phyloP scores from a whole-genome alignment of 2,329 filamentous ascomycete species.

The Byssochlamys sp. region DNA sequence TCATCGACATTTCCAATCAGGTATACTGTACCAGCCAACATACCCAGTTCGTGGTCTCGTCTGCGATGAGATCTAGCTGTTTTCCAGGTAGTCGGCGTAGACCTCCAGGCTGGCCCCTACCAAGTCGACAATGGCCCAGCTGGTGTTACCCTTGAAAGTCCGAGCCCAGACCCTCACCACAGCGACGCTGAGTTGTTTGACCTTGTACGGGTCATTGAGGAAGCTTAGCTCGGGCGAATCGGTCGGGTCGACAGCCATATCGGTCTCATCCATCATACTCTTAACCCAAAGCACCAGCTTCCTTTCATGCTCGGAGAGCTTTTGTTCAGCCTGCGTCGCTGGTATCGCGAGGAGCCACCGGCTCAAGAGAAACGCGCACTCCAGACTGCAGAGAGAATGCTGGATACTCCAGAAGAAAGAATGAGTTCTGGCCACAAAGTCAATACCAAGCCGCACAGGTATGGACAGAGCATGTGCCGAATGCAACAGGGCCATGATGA shows the following conservation, averaged over 20 bases:
- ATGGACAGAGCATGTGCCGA: constrained; percentile 48
- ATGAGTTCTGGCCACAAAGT: constrained; percentile 45
- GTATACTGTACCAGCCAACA: neutral
- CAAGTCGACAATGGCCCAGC: constrained; percentile 40
- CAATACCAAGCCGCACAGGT: constrained; percentile 44
- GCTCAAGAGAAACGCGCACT: constrained; percentile 43
- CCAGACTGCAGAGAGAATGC: constrained; percentile 45
- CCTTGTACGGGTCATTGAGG: constrained; percentile 33
- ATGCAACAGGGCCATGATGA: constrained; percentile 44
- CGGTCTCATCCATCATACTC: constrained; percentile 42
- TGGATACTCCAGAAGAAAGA: constrained; percentile 49
- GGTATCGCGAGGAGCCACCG: constrained; percentile 39
- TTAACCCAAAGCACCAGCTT: constrained; percentile 41
- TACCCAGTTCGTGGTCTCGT: neutral
- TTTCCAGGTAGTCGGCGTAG: constrained; percentile 38
- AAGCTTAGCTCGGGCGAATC: constrained; percentile 34
- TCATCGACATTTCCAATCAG: neutral
- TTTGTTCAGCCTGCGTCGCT: constrained; percentile 32
- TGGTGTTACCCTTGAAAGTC: constrained; percentile 40
- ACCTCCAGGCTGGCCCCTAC: constrained; percentile 38
- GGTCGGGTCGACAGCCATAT: constrained; percentile 34
- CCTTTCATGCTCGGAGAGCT: constrained; percentile 38
- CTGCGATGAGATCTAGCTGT: constrained; percentile 6
- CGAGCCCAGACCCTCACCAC: constrained; percentile 40
- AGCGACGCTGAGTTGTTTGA: constrained; percentile 38